A percentile compares a stretch with the other conserved stretches of the same genome.
Evolutionary conservation across 2,329 filamentous ascomycete species (phyloP).

Genomic region (Cordyceps cicadae): DNA sequence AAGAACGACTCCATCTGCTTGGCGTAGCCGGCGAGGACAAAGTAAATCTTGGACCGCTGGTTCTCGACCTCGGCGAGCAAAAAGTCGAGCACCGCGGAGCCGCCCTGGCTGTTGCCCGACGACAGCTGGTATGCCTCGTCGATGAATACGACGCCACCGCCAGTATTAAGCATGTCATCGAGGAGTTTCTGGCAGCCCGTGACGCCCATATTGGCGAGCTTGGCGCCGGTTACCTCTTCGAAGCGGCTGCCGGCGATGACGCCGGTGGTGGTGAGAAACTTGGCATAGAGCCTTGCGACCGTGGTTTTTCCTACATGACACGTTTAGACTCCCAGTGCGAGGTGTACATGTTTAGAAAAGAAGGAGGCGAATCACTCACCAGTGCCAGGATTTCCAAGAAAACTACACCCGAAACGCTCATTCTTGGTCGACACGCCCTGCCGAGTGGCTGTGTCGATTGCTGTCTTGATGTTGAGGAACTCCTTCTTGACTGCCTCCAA

Average conservation of each 20-base stretch:
- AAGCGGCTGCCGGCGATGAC: conserved; percentile 54
- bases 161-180: conserved; percentile 40
- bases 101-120: conserved; percentile 47
- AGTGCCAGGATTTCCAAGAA: conserved; percentile 70
- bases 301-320: conserved; percentile 53
- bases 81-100: conserved; percentile 58
- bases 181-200: conserved; percentile 44
- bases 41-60: conserved; percentile 57
- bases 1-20: conserved; percentile 73
- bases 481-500: conserved; percentile 59
- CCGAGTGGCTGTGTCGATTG: conserved; percentile 50
- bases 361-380: conserved; percentile 33
- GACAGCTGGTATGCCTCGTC: conserved; percentile 73
- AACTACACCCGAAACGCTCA: conserved; percentile 53
- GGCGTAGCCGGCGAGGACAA: conserved; percentile 65
- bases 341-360: neutral
- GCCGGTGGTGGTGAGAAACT: conserved; percentile 54
- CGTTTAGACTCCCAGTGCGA: conserved; percentile 11
- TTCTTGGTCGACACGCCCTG: conserved; percentile 47
- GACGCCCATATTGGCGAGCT: conserved; percentile 55
- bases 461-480: conserved; percentile 54
- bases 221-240: conserved; percentile 59
- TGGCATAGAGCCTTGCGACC: conserved; percentile 60
- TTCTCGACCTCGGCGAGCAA: conserved; percentile 68
- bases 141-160: conserved; percentile 65